Percentiles rank a stretch among this genome's conserved stretches.
Evolutionary conservation across 139 green algal species (phyloP).

Genomic region (Volvox reticuliferus): DNA sequence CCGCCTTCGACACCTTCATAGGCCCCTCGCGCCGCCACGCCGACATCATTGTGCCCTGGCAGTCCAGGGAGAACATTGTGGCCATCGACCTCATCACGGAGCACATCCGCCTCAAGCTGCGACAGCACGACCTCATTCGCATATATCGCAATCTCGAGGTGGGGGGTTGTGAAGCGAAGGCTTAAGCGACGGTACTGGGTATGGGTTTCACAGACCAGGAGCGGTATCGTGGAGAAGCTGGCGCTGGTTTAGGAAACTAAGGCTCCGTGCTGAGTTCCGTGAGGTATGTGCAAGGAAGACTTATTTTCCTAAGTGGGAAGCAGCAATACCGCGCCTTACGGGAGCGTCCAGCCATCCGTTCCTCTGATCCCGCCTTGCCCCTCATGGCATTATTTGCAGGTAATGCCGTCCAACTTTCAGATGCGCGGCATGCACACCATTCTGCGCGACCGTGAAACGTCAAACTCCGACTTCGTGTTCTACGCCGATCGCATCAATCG

Average conservation of each 20-base stretch:
- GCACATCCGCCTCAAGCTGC: slow-evolving; percentile 96
- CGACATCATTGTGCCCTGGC: slow-evolving; percentile 97
- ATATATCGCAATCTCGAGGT: slow-evolving; percentile 93
- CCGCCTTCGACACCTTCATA: slow-evolving; percentile 93
- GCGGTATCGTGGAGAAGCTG: no score
- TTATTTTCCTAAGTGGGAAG: no score
- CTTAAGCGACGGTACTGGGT: no score
- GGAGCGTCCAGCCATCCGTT: no score
- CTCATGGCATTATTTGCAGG: slow-evolving; percentile 34
- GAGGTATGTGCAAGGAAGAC: no score
- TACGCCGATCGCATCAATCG: slow-evolving; percentile 76
- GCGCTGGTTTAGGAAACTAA: no score
- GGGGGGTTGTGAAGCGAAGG: neutral
- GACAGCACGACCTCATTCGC: slow-evolving; percentile 91
- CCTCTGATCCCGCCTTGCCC: neutral
- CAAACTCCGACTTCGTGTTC: slow-evolving; percentile 96
- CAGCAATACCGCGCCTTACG: no score
- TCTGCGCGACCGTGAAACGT: slow-evolving; percentile 86
- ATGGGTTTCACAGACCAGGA: no score
- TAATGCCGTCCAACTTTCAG: slow-evolving; percentile 95
- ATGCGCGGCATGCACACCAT: slow-evolving; percentile 98
- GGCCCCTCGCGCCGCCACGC: slow-evolving; percentile 76
- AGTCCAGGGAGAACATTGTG: slow-evolving; percentile 83
- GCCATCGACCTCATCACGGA: slow-evolving; percentile 98
- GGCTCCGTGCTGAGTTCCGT: no score